These are phyloP conservation scores for Prunus yedoensis DNA, from an alignment of 331 rosid genomes.

Conservation along the genomic window DNA sequence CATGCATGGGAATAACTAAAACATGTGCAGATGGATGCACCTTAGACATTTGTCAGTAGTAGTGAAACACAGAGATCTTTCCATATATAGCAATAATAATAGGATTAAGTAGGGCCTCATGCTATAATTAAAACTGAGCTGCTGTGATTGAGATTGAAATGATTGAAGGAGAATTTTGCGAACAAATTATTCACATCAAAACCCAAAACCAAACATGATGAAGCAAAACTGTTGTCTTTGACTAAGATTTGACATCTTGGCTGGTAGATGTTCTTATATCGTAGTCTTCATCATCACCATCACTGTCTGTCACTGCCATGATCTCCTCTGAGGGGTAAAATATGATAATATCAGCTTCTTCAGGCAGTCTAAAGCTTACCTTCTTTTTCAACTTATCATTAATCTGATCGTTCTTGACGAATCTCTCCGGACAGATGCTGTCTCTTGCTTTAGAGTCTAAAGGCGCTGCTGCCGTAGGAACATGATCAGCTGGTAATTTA, in stretches of 20 bases:
- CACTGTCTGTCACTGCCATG: background rate
- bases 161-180: no score
- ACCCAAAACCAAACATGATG: background rate
- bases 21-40: no score
- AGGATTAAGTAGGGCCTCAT: no score
- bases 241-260: background rate
- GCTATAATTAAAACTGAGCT: no score
- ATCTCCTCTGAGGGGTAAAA: constrained; percentile 27
- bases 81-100: no score
- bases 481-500: background rate
- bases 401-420: background rate
- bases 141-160: no score
- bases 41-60: no score
- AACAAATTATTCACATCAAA: background rate
- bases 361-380: constrained; percentile 32
- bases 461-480: background rate
- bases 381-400: constrained; percentile 13
- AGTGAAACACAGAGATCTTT: no score
- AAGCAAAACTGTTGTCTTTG: background rate
- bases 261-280: background rate
- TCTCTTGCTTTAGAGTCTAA: constrained; percentile 20
- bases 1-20: no score
- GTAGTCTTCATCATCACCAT: background rate
- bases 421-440: constrained; percentile 15
- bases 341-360: constrained; percentile 32